A percentile compares a stretch with the other conserved stretches of the same genome.
These are phyloP conservation scores for Sporodiniella umbellata DNA, from an alignment of 371 early-diverging fungal species.

Conservation along the genomic window DNA sequence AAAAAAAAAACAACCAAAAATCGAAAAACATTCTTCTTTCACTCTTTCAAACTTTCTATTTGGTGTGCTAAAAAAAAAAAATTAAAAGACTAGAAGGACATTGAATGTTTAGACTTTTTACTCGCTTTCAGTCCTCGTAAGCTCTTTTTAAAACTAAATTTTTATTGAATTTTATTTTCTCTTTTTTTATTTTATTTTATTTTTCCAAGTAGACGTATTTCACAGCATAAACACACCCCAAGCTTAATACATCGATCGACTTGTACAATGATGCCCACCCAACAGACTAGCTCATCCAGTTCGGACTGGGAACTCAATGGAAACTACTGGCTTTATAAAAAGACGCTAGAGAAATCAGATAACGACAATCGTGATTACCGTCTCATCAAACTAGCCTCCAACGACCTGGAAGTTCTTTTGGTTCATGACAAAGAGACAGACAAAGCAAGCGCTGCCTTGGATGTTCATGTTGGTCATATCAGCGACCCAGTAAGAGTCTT, in stretches of 20 bases:
- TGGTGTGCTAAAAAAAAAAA: no score
- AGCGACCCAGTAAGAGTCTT: slow-evolving; percentile 65
- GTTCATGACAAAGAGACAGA: slow-evolving; percentile 83
- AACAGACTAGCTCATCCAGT: not conserved
- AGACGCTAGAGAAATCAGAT: slow-evolving; percentile 56
- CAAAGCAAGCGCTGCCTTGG: slow-evolving; percentile 89
- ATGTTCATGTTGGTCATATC: slow-evolving; percentile 91
- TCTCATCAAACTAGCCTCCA: slow-evolving; percentile 68
- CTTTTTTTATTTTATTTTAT: no score
- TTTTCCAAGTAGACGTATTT: not conserved
- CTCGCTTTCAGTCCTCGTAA: not conserved
- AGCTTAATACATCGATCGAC: not conserved
- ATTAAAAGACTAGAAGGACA: no score
- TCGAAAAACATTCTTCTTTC: no score
- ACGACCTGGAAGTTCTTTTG: slow-evolving; percentile 78
- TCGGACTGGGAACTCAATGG: slow-evolving; percentile 38
- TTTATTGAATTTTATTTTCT: not conserved
- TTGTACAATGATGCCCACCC: not conserved
- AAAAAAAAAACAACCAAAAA: no score
- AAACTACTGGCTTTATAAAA: slow-evolving; percentile 36
- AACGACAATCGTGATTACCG: slow-evolving; percentile 83
- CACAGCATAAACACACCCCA: not conserved
- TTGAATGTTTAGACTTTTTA: slow-evolving; percentile 2
- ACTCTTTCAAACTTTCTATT: no score
- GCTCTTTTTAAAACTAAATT: not conserved